Base-by-base conservation (phyloP, 2,329 filamentous ascomycete genomes). In the Hymenoscyphus albidus region DNA sequence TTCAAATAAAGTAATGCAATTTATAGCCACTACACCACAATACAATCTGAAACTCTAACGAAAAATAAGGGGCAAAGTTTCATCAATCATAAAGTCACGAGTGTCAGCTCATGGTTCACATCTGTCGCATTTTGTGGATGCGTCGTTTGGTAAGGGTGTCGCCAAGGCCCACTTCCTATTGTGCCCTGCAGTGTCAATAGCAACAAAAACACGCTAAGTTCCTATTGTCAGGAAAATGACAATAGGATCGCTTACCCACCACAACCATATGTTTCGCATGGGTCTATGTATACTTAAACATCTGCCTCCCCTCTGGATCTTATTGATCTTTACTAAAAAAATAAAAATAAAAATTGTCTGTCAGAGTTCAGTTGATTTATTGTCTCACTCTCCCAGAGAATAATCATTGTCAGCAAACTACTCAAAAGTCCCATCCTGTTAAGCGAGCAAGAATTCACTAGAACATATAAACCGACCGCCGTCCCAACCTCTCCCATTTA, bases 131-230 rank as follows among this genome's bases (percentile, higher is more conserved):
- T 27, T 27, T 1, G 56, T 27, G n/a, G 18, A 4, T 54, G 48
- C 48, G 22, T 27, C 18, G 18, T 51, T 54, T 54, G 42, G 3
- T 54, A 31, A 22, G 22, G 38, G 18, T 59, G 58, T 48, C 38
- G 39, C 39, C 58, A 59, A 39, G 38, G 27, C 58, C 39, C 22
- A 5, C 55, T 66, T 66, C 58, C 62, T 66, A 66, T 66, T 66
- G 64, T 66, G 12, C 62, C 39, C 38, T 13, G 40, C 40, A 14
- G 12, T 27, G 44, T 62, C 64, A 63, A 65, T 63, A 65, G 64
- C 14, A 60, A 60, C 38, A 54, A 39, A 60, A 42, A 10, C 40
- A 40, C 62, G 42, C 61, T 63, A 38, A 42, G 38, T 42, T 58
- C 38, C 40, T 61, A 61, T 61, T 61, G 54, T 58, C 40, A 32